Evolutionary conservation across 306 rosid genomes (phyloP), one percentile per base, ranked within the genome.

Genomic region (Rubus idaeus): DNA sequence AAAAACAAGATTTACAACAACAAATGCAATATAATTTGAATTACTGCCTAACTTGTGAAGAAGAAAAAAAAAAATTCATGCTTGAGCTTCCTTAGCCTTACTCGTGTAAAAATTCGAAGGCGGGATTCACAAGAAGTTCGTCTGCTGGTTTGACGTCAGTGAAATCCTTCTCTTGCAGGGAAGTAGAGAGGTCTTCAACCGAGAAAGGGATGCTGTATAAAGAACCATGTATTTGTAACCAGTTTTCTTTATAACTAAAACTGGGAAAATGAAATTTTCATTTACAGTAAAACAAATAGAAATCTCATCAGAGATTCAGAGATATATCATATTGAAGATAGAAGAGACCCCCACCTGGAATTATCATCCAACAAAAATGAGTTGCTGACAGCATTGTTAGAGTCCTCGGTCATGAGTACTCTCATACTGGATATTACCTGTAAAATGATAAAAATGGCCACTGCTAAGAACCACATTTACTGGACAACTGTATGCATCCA

Each of bases 361-460:
- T 85, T 91, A 83, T 96, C 99, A 79, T 96, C 99, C 89, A 96
- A 85, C 87, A 96, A 87, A 92, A 93, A 96, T 82, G 99, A 93
- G 87, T 90, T 96, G 82, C 97, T 92, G 53, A 73, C 96, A 71
- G 99, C 91, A 84, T 90, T 87, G 80, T 93, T 96, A 56, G 97
- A 91, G 87, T 96, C 99, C 91, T 96, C 99, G 0, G 98, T 86
- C 99, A 96, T 96, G 72, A 96, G 99, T 73, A 96, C 91, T 81
- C 87, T 96, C 99, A 96, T 96, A 83, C 93, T 91, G 51, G 94
- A 85, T 84, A 96, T 90, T 79, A 96, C 99, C 99, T 96, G 91
- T 69, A 73, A 80, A 40, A 39, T 2, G 80, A 81, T 69, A 52
- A 50, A 75, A 79, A 17, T 70, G 41, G 39, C 23, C 80, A 70